Base-by-base conservation (phyloP, 2,329 filamentous ascomycete genomes). In the Pseudogymnoascus destructans region DNA sequence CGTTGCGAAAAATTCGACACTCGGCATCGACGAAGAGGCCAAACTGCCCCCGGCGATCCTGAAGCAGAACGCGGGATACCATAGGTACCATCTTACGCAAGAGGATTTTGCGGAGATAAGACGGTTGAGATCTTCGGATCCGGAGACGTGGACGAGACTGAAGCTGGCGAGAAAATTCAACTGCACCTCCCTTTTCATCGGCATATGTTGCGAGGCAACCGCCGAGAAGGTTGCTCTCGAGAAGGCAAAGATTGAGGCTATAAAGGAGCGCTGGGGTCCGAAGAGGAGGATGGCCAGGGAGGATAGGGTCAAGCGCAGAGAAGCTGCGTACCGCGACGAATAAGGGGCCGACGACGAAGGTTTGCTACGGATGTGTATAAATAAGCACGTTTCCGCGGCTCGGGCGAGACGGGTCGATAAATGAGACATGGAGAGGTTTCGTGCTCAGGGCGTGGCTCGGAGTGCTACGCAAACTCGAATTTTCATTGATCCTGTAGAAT, bases 81-180 rank as follows among this genome's bases (percentile, higher is more conserved):
- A 65, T 25, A 64, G 63, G 57, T 63, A 82, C 70, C 76, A 82
- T 70, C 72, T 85, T 36, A 76, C 73, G 57, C 70, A 72, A 52
- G 73, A 74, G 61, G 75, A 85, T 61, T 78, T 86, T 55, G 74
- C 73, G 55, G 80, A 84, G 73, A 85, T 84, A 67, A 78, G 79
- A 59, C 69, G 70, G 55, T 73, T 85, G 67, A 74, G 81, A 56
- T 67, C 66, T 21, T 68, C 72, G 42, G 78, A 85, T 65, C 81
- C 81, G 1, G 67, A 74, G 23, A 70, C 67, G 57, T 84, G 81
- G 80, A 80, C 73, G 61, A 77, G 82, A 46, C 66, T 67, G 35
- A 71, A 70, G 54, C 74, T 85, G 30, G 78, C 81, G 4, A 68
- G 70, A 58, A 77, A 77, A 67, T 85, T 77, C 68, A 69, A 76